These are phyloP conservation scores for Phyllosticta paracitricarpa DNA, from an alignment of 2,329 filamentous ascomycete genomes.

Conservation along the genomic window DNA sequence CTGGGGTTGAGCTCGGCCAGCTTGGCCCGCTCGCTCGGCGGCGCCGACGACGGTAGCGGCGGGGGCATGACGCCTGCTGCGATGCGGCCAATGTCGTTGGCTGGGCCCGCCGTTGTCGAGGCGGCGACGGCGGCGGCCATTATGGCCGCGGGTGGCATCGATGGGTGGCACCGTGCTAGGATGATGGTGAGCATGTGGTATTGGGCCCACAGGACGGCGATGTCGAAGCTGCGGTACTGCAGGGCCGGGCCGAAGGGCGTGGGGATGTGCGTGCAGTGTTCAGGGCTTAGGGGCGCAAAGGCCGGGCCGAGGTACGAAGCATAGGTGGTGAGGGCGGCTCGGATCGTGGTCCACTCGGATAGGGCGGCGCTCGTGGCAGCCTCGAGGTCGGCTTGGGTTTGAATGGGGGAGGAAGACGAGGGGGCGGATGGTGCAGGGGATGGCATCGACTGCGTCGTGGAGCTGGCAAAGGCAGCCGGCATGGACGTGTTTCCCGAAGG, in stretches of 20 bases:
- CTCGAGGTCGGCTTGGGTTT: constrained; percentile 43
- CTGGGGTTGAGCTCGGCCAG: constrained; percentile 63
- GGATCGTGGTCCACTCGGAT: constrained; percentile 69
- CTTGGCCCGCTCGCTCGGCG: constrained; percentile 41
- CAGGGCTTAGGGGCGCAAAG: constrained; percentile 65
- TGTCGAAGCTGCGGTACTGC: constrained; percentile 76
- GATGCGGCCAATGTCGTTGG: constrained; percentile 70
- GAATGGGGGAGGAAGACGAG: constrained; percentile 31
- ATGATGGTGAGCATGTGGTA: constrained; percentile 79
- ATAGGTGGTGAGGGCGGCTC: constrained; percentile 59
- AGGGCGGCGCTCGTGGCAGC: constrained; percentile 59
- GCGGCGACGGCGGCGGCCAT: constrained; percentile 73
- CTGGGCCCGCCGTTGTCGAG: constrained; percentile 57
- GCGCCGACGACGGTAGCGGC: constrained; percentile 28
- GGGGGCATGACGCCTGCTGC: constrained; percentile 51
- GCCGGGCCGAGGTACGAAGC: constrained; percentile 57
- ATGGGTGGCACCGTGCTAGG: constrained; percentile 71
- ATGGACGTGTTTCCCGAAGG: constrained; percentile 31
- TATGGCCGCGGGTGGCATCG: constrained; percentile 86
- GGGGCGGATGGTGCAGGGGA: constrained; percentile 11
- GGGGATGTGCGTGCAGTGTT: constrained; percentile 49
- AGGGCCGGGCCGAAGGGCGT: constrained; percentile 76
- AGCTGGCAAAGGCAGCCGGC: constrained; percentile 30
- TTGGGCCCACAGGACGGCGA: constrained; percentile 79
- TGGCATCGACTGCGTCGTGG: constrained; percentile 12